These are phyloP conservation scores for Agastache rugosa DNA, from an alignment of 257 asterid species.

Conservation along the genomic window DNA sequence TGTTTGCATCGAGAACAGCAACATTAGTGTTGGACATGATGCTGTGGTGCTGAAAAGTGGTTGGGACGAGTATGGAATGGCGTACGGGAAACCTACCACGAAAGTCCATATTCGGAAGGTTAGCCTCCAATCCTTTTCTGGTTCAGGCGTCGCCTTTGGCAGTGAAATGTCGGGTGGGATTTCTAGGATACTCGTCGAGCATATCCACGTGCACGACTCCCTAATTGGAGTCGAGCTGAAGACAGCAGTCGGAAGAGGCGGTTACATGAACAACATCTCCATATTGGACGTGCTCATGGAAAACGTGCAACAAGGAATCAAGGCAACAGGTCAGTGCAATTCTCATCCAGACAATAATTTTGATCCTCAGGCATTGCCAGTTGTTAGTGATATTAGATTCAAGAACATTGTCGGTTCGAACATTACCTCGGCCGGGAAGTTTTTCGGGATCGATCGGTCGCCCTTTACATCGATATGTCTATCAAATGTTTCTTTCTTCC, in stretches of 20 bases:
- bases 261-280: constrained; percentile 62
- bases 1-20: constrained; percentile 87
- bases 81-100: constrained; percentile 66
- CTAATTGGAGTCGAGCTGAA: constrained; percentile 61
- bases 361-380: constrained; percentile 72
- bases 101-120: constrained; percentile 63
- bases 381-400: constrained; percentile 64
- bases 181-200: constrained; percentile 61
- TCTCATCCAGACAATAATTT: constrained; percentile 77
- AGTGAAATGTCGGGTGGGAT: constrained; percentile 98
- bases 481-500: constrained; percentile 60
- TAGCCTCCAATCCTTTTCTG: constrained; percentile 57
- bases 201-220: constrained; percentile 57
- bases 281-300: constrained; percentile 56
- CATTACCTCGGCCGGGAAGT: constrained; percentile 64
- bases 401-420: constrained; percentile 64
- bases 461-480: constrained; percentile 81
- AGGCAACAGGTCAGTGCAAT: constrained; percentile 66
- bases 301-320: constrained; percentile 59
- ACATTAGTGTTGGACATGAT: constrained; percentile 76
- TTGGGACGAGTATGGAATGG: constrained; percentile 95
- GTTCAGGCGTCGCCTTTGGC: constrained; percentile 83
- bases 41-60: constrained; percentile 86
- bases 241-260: constrained; percentile 83
- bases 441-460: constrained; percentile 64